Evolutionary conservation across 2,329 filamentous ascomycete genomes (phyloP), one percentile per base, ranked within the genome.

Genomic region (Trichoderma afroharzianum): DNA sequence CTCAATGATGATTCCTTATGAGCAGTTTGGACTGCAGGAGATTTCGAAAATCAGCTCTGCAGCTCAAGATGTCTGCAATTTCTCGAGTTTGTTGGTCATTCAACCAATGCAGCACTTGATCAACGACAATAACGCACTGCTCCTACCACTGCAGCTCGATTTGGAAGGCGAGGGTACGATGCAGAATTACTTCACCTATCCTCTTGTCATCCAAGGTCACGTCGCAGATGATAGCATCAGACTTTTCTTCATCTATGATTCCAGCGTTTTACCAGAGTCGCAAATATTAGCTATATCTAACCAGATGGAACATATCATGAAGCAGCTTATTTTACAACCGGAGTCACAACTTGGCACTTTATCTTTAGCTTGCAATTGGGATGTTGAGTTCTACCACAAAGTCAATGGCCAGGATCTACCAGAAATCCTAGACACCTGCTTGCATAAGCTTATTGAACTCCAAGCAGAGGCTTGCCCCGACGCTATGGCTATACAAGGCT

Each of bases 1-100:
- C 0, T 58, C 68, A 0, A 55, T 68, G 4, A 74, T 76, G 72
- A 68, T 77, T 24, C 66, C 75, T 0, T 75, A 73, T 39, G 75
- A 77, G 30, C 76, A 77, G 21, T 61, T 71, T 9, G 75, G 76
- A 0, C 70, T 76, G 2, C 74, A 71, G 4, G 33, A 61, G 6
- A 71, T 71, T 47, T 7, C 32, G 0, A 68, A 71, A 18, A n/a
- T 68, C 26, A 61, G 9, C 26, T 5, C 43, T 12, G 24, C 4
- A 15, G 4, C 36, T 18, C 28, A 50, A n/a, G 63, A 58, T 0
- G 69, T 21, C 4, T 67, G 61, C 32, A 30, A 59, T 14, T 71
- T 71, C 26, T 39, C 39, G 3, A 68, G 50, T 3, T 24, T 71
- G 4, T 57, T 71, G 7, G 53, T 68, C 7, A 3, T 71, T 12